phyloP scores from a whole-genome alignment of 2,329 filamentous ascomycete genomes.

The Aspergillus uvarum region DNA sequence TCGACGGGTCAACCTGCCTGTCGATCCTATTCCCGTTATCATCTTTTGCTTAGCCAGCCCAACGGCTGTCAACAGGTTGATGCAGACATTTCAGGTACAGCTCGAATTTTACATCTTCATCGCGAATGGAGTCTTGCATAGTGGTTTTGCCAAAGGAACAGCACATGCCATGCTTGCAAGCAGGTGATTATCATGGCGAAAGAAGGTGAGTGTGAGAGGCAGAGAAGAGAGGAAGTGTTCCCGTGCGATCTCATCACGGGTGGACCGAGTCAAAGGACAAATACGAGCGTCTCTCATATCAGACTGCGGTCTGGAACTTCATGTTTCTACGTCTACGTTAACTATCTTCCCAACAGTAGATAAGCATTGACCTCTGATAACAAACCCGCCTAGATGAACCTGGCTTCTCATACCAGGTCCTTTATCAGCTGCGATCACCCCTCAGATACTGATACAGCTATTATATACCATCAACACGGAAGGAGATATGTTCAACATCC shows the following conservation, averaged over 20 bases:
- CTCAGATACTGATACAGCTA: neutral
- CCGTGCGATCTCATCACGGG: neutral
- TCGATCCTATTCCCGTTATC: neutral
- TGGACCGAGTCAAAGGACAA: neutral
- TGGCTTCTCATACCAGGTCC: no score
- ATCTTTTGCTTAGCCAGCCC: neutral
- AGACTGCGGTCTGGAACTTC: neutral
- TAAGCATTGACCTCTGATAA: neutral
- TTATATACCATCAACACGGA: neutral
- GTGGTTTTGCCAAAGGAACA: no score
- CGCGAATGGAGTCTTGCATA: neutral
- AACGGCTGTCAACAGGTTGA: neutral
- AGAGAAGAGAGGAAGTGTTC: neutral
- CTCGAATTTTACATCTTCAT: neutral
- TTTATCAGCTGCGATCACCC: no score
- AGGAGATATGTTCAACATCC: constrained; percentile 16
- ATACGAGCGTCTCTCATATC: neutral
- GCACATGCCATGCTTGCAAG: no score
- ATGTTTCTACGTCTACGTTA: neutral
- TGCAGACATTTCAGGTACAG: neutral
- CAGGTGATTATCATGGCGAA: neutral
- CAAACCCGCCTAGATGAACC: neutral
- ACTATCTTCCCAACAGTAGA: neutral
- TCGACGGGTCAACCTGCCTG: no score
- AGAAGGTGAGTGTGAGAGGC: neutral